A percentile compares a stretch with the other conserved stretches of the same genome.
phyloP scores from a whole-genome alignment of 768 basidiomycete genomes.

The Lactarius quietus region DNA sequence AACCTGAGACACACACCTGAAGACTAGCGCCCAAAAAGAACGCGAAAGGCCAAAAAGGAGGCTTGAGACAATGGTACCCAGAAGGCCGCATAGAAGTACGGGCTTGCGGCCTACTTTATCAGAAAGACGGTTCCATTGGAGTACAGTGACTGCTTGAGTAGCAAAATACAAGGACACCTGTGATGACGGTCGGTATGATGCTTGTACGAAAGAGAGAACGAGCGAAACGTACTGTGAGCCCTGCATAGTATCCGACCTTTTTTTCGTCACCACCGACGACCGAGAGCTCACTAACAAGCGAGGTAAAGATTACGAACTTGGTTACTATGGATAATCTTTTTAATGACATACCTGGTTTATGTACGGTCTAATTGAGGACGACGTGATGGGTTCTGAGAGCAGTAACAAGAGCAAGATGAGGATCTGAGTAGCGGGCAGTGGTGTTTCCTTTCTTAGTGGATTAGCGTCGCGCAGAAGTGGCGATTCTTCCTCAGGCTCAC shows the following conservation, averaged over 20 bases:
- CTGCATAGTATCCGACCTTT: slow-evolving; percentile 49
- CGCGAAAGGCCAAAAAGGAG: slow-evolving; percentile 36
- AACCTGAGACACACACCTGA: slow-evolving; percentile 29
- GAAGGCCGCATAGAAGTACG: slow-evolving; percentile 40
- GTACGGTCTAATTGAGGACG: slow-evolving; percentile 48
- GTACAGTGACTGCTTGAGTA: slow-evolving; percentile 43
- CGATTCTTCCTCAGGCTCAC: slow-evolving; percentile 2
- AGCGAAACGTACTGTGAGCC: slow-evolving; percentile 42
- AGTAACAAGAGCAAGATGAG: slow-evolving; percentile 41
- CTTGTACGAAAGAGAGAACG: not conserved
- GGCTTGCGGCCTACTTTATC: slow-evolving; percentile 48
- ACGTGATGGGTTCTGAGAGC: slow-evolving; percentile 47
- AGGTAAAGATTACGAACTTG: too few species aligned
- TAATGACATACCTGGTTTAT: slow-evolving; percentile 46
- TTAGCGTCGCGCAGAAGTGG: not conserved
- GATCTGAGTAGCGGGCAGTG: slow-evolving; percentile 47
- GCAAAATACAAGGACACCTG: slow-evolving; percentile 48
- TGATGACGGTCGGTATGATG: not conserved
- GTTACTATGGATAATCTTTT: too few species aligned
- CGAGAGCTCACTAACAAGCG: slow-evolving; percentile 42
- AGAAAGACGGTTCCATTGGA: slow-evolving; percentile 46
- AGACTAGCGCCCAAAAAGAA: slow-evolving; percentile 31
- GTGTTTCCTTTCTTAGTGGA: slow-evolving; percentile 32
- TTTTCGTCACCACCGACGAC: slow-evolving; percentile 44
- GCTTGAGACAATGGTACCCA: slow-evolving; percentile 35